Evolutionary conservation across 208 protist genomes (phyloP), one percentile per base, ranked within the genome.

Genomic region (Leishmania gerbilli): DNA sequence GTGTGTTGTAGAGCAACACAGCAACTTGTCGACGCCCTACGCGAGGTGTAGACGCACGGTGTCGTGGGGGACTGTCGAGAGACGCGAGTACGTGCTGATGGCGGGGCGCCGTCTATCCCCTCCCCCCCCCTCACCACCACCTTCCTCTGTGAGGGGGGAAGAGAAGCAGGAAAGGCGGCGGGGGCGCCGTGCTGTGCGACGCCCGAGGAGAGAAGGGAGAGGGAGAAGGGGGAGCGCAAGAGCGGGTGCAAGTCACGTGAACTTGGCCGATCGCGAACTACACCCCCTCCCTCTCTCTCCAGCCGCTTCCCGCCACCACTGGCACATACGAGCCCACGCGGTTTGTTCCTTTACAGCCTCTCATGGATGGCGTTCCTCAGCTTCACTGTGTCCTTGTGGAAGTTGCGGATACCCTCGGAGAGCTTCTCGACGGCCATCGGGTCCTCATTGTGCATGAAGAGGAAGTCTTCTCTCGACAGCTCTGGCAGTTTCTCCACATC

Each of bases 371-470:
- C 86, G 13, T 77, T 65, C 83, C 96, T 93, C 8, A 99, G 92
- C 88, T 98, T 99, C 75, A 91, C 69, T 13, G 93, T 93, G 85
- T 99, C 99, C 69, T 87, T 91, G 64, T 94, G 86, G 90, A 99
- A 99, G 81, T 97, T 97, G 76, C 98, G 88, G 82, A 99, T 99
- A 74, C 99, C 99, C 82, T 99, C 98, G 42, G 96, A 77, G 37
- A 99, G 95, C 90, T 99, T 99, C 76, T 99, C 97, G n/a, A 98
- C 97, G 45, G 98, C 99, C 98, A 99, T 99, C n/a, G 90, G 86
- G 87, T 99, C 93, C 77, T 93, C 83, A 80, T 98, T 95, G 81
- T 93, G 87, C 83, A 94, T 90, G 74, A 91, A 98, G 53, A 96
- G 85, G 76, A 94, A 96, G 47, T 95, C 89, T 5, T 88, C 82